A percentile compares a stretch with the other conserved stretches of the same genome.
These are phyloP conservation scores for Cryptomeria japonica DNA, from an alignment of 75 land plant genomes.

Conservation along the genomic window DNA sequence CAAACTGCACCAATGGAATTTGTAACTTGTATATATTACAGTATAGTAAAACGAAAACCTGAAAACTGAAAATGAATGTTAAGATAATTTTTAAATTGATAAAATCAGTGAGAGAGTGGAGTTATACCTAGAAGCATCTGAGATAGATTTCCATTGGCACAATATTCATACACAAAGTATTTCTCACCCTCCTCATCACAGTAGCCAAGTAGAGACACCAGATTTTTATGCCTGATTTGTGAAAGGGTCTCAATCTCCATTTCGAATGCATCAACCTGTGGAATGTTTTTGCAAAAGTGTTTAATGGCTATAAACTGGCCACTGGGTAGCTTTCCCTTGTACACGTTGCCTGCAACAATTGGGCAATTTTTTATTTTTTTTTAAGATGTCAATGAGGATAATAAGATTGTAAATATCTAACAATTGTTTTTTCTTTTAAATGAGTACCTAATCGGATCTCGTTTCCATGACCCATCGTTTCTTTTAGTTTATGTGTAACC, in stretches of 20 bases:
- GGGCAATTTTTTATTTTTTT: neutral
- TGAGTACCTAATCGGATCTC: no score
- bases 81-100: neutral
- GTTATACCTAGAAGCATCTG: constrained; percentile 36
- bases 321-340: neutral
- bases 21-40: no score
- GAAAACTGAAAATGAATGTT: neutral
- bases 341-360: neutral
- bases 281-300: neutral
- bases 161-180: constrained; percentile 54
- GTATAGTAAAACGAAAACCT: neutral
- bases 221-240: neutral
- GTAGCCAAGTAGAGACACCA: constrained; percentile 21
- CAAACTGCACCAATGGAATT: neutral
- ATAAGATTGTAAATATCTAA: no score
- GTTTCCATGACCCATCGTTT: no score
- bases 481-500: no score
- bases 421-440: no score
- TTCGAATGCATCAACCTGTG: neutral
- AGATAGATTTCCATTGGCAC: constrained; percentile 46
- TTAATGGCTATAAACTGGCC: neutral
- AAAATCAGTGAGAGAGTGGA: neutral
- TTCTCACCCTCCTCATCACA: constrained; percentile 39
- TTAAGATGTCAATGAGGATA: no score
- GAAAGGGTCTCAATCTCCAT: neutral